Conservation (phyloP, 176 grass and related monocot genomes). For the Pharus latifolius region DNA sequence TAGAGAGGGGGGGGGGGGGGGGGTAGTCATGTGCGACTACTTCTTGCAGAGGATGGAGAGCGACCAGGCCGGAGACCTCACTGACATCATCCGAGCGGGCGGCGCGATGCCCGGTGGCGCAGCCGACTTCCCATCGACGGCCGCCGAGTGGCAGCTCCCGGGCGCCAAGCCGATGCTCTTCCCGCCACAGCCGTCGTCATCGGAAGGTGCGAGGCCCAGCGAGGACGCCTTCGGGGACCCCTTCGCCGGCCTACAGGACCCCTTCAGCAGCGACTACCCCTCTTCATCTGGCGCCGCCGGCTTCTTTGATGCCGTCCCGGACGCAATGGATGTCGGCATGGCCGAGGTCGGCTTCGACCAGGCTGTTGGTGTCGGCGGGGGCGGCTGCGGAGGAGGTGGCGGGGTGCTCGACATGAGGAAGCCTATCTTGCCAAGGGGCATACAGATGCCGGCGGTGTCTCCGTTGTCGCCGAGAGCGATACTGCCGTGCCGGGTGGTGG, state of each 20-base stretch:
- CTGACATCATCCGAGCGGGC: conserved; percentile 58
- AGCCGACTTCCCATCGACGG: conserved; percentile 5
- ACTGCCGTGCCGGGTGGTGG: conserved; percentile 28
- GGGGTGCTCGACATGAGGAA: conserved; percentile 8
- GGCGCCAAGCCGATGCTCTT: conserved; percentile 24
- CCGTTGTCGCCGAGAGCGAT: conserved; percentile 30
- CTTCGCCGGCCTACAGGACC: conserved; percentile 45
- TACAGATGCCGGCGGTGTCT: conserved; percentile 12
- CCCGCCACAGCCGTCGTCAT: conserved; percentile 16
- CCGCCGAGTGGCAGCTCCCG: conserved; percentile 28
- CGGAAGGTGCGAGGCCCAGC: neutral
- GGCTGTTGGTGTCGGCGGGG: neutral
- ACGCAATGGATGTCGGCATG: neutral
- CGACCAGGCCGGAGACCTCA: conserved; percentile 68
- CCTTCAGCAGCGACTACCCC: conserved; percentile 29
- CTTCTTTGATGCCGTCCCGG: conserved; percentile 9
- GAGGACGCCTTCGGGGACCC: conserved; percentile 39
- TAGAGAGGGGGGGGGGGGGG: neutral
- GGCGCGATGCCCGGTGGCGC: conserved; percentile 17
- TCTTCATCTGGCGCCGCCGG: conserved; percentile 4
- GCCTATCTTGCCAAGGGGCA: conserved; percentile 2
- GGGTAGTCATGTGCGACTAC: conserved; percentile 72
- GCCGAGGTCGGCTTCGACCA: conserved; percentile 18
- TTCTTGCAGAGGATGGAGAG: conserved; percentile 53
- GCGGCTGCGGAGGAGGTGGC: neutral